Base-by-base conservation (phyloP, 2,329 filamentous ascomycete species). In the Elsinoe necatrix region DNA sequence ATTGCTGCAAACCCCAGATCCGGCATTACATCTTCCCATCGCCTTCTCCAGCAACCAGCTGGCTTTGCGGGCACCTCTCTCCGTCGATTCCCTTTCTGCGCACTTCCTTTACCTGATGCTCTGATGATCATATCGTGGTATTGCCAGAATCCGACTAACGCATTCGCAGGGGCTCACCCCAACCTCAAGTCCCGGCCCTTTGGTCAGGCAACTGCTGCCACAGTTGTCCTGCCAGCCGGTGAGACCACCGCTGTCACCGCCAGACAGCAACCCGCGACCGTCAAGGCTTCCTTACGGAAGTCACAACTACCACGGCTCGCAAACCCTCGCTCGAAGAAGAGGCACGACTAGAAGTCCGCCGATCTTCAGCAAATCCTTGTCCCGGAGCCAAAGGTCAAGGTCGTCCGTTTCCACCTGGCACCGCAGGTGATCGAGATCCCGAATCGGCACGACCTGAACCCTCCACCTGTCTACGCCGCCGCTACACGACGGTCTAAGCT, bases 151-250 rank as follows among this genome's bases (percentile, higher is more conserved):
- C n/a, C 21, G 14, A 18, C 48, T 52, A 20, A 52, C 29, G 25
- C 7, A 18, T 6, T 35, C 48, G 41, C 34, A 52, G 48, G 48
- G 48, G 27, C 48, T 8, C 48, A 25, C 20, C 31, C 48, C 31
- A 37, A 35, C 31, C 25, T 21, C 20, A 29, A 11, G 16, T 14
- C 20, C 20, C 31, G 48, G 31, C 20, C 31, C 14, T 11, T 34
- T 23, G 48, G 48, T 20, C 31, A 52, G 48, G 34, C 48, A 52
- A 14, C 34, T 52, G 48, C 48, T 52, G 48, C 48, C 48, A 39
- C 48, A 52, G 34, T 14, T 52, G 29, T 35, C 34, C 29, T 37
- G 16, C 48, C 31, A 37, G 14, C 29, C 31, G 29, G 31, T 18
- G 25, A 11, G 48, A 18, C 48, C 20, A 52, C 11, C 11, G 31